These are phyloP conservation scores for Citropsis articulata DNA, from an alignment of 345 rosid species.

Conservation along the genomic window DNA sequence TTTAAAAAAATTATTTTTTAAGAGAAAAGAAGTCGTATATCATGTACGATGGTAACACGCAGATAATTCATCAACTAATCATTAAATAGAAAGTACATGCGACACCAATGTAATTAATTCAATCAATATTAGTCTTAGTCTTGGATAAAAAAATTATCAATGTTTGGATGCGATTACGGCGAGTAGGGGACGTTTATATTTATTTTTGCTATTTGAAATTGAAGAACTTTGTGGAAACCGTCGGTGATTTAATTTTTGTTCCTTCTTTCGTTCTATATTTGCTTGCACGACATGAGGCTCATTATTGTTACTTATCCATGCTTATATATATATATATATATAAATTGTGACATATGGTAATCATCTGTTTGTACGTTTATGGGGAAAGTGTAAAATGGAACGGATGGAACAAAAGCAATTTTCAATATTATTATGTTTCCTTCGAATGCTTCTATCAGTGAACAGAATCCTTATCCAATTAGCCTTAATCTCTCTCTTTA, in stretches of 20 bases:
- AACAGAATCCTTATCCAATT: no score
- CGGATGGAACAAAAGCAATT: background rate
- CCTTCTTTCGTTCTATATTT: constrained; percentile 9
- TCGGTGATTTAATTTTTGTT: background rate
- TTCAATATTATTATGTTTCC: no score
- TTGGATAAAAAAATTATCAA: background rate
- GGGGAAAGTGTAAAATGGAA: background rate
- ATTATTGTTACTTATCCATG: background rate
- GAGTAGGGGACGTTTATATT: constrained; percentile 9
- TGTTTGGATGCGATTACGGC: constrained; percentile 12
- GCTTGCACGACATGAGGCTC: background rate
- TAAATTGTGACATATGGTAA: background rate
- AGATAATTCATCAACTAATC: background rate
- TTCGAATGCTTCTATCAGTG: background rate
- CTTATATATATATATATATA: background rate
- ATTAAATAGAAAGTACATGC: background rate
- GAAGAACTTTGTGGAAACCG: background rate
- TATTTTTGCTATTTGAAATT: background rate
- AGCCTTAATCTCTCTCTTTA: no score
- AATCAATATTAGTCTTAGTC: no score
- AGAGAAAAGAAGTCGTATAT: no score
- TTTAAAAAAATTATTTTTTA: no score
- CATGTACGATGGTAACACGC: background rate
- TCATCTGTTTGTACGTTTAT: background rate
- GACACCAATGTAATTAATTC: background rate